Conservation (phyloP, 2,329 filamentous ascomycete genomes). For the Ceratocystis albifundus region DNA sequence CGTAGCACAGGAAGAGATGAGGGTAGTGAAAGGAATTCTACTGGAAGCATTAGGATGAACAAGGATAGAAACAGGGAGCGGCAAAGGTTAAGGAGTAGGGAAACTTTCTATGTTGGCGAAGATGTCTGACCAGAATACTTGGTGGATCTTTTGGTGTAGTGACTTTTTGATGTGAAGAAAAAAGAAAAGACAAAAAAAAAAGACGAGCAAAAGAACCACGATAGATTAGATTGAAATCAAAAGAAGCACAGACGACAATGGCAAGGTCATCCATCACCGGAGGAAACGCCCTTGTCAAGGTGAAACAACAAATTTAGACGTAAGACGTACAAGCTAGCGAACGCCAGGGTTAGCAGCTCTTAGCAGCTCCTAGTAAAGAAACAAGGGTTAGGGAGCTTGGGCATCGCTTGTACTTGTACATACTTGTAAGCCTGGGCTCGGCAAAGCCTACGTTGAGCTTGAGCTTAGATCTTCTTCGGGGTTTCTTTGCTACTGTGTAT, state of each 20-base stretch:
- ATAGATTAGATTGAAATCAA: not conserved
- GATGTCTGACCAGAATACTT: not conserved
- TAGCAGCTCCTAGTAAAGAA: no score
- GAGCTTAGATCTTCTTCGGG: not conserved
- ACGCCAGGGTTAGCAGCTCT: not conserved
- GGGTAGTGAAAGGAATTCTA: not conserved
- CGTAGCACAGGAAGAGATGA: slow-evolving; percentile 10
- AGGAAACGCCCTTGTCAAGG: not conserved
- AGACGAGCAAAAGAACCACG: not conserved
- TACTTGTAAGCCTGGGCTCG: not conserved
- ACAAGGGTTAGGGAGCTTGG: slow-evolving; percentile 5
- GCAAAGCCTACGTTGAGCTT: not conserved
- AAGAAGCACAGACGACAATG: not conserved
- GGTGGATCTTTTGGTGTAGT: not conserved
- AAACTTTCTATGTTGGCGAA: not conserved
- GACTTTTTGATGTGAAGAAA: not conserved
- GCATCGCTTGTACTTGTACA: not conserved
- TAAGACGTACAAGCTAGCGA: not conserved
- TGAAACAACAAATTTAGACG: slow-evolving; percentile 8
- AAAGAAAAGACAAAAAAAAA: not conserved
- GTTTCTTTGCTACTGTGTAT: not conserved
- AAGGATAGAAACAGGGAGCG: not conserved
- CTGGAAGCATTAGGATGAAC: slow-evolving; percentile 6
- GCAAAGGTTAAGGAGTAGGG: not conserved
- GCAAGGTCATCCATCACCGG: no score